Conservation (phyloP, 2,329 filamentous ascomycete genomes). For the Cryphonectria radicalis region DNA sequence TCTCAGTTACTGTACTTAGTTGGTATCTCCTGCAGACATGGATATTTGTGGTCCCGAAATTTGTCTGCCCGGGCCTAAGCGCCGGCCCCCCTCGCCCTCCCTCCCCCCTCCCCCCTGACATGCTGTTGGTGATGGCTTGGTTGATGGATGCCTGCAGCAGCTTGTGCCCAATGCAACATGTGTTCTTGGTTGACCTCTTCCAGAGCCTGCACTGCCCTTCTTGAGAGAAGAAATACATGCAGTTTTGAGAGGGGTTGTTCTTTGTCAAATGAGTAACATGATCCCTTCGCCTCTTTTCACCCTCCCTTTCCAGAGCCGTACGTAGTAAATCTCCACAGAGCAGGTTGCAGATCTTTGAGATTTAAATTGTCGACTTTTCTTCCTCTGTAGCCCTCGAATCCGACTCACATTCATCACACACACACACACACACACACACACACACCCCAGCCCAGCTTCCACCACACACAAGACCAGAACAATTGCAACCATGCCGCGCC, state of each 20-base stretch:
- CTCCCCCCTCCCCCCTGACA: neutral
- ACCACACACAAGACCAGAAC: neutral
- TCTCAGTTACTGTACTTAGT: neutral
- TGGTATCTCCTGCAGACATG: neutral
- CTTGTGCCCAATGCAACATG: neutral
- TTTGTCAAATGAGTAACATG: neutral
- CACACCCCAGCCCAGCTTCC: neutral
- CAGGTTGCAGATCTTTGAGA: neutral
- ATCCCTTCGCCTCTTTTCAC: neutral
- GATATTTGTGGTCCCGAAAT: neutral
- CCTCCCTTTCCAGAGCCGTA: neutral
- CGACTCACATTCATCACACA: neutral
- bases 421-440: neutral
- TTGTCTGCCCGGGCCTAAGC: conserved; percentile 2
- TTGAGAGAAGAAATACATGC: neutral
- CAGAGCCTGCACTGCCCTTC: neutral
- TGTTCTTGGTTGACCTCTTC: neutral
- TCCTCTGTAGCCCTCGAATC: neutral
- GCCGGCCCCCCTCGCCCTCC: neutral
- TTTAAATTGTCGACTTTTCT: neutral
- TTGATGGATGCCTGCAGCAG: conserved; percentile 18
- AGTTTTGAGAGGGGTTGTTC: neutral
- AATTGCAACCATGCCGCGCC: neutral
- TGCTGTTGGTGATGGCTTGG: conserved; percentile 3
- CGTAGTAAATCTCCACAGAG: neutral